phyloP scores from a whole-genome alignment of 768 basidiomycete genomes.

The Neoboletus subvelutipes region DNA sequence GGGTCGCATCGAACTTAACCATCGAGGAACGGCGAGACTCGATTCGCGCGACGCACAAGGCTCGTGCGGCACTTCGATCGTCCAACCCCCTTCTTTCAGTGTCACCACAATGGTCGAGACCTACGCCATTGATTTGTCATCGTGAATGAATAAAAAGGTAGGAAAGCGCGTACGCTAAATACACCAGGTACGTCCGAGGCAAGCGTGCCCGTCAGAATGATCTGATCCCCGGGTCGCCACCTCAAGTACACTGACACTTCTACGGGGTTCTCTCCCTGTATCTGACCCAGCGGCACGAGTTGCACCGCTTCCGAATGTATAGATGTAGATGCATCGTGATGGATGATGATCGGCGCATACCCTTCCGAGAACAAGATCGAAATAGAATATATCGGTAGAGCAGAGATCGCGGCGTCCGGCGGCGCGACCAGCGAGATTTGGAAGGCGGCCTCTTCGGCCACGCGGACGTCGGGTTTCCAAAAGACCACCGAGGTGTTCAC shows the following conservation, averaged over 20 bases:
- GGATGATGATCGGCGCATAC: slow-evolving; percentile 50
- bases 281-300: slow-evolving; percentile 42
- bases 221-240: slow-evolving; percentile 53
- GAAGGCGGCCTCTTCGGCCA: slow-evolving; percentile 66
- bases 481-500: slow-evolving; percentile 70
- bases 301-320: slow-evolving; percentile 14
- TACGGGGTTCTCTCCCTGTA: slow-evolving; percentile 39
- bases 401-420: slow-evolving; percentile 44
- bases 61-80: slow-evolving; percentile 58
- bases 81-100: slow-evolving; percentile 64
- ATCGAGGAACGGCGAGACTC: slow-evolving; percentile 36
- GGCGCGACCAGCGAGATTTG: slow-evolving; percentile 69
- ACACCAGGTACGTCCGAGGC: slow-evolving; percentile 47
- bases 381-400: slow-evolving; percentile 61
- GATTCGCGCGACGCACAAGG: slow-evolving; percentile 40
- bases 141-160: not conserved
- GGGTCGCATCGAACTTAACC: slow-evolving; percentile 60
- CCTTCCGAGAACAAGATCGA: slow-evolving; percentile 57
- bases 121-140: slow-evolving; percentile 16
- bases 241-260: slow-evolving; percentile 44
- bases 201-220: slow-evolving; percentile 64
- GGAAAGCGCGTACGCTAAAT: slow-evolving; percentile 48
- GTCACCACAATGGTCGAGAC: slow-evolving; percentile 50
- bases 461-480: slow-evolving; percentile 61
- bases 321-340: slow-evolving; percentile 35